These are phyloP conservation scores for Umbelopsis sp. DNA, from an alignment of 192 early-diverging fungal species.

Conservation along the genomic window DNA sequence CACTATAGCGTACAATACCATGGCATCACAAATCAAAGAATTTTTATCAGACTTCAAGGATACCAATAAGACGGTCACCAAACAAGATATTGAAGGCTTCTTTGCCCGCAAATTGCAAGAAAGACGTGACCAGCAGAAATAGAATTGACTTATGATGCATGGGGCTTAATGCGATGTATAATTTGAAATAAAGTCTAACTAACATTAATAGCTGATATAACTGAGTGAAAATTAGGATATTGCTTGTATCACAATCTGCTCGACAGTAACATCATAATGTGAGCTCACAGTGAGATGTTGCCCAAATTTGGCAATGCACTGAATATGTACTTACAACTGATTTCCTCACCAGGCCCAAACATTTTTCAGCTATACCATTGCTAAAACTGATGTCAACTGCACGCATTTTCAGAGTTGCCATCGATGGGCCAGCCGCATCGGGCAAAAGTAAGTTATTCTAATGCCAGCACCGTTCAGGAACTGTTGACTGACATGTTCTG, in stretches of 20 bases:
- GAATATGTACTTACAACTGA: no score
- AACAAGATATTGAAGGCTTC: slow-evolving; percentile 73
- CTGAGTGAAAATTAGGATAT: no score
- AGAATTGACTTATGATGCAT: neutral
- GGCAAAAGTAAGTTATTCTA: slow-evolving; percentile 75
- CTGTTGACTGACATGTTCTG: neutral
- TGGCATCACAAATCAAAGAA: slow-evolving; percentile 68
- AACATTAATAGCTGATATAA: no score
- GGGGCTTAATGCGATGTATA: no score
- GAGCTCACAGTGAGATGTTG: no score
- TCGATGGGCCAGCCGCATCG: slow-evolving; percentile 82
- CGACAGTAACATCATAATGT: no score
- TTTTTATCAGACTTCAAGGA: slow-evolving; percentile 73
- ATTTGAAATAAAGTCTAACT: no score
- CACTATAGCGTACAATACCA: slow-evolving; percentile 70
- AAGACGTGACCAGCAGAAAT: neutral
- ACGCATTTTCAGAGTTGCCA: slow-evolving; percentile 65
- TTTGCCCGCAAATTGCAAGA: slow-evolving; percentile 50
- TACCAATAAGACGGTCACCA: slow-evolving; percentile 75
- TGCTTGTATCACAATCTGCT: no score
- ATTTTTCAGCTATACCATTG: no score
- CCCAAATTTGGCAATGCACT: no score
- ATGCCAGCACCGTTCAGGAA: neutral
- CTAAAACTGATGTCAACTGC: slow-evolving; percentile 14
- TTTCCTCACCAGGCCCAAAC: no score